Percentiles rank a stretch among this genome's conserved stretches.
phyloP scores from a whole-genome alignment of 495 filamentous ascomycete species.

The Pyronema domesticum region DNA sequence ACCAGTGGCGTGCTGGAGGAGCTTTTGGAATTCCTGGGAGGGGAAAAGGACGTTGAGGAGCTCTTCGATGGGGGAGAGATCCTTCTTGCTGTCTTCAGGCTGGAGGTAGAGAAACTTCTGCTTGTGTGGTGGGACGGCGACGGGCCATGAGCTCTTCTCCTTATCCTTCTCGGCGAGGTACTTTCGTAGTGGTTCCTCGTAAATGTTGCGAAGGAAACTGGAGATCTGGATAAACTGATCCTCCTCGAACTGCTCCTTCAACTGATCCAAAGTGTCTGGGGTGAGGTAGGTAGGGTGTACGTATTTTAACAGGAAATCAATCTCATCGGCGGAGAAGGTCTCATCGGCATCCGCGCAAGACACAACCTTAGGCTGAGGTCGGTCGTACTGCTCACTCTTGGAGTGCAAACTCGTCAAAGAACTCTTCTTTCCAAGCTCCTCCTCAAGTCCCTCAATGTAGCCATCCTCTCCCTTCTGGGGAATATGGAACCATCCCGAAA shows the following conservation, averaged over 20 bases:
- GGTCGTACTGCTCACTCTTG: constrained; percentile 72
- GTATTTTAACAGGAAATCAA: constrained; percentile 76
- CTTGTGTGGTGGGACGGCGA: constrained; percentile 83
- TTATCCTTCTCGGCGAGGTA: constrained; percentile 52
- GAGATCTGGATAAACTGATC: constrained; percentile 66
- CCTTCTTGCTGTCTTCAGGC: constrained; percentile 18
- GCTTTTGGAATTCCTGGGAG: constrained; percentile 72
- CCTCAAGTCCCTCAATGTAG: constrained; percentile 73
- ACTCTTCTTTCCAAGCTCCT: constrained; percentile 69
- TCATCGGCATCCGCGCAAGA: constrained; percentile 30
- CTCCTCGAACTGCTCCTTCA: constrained; percentile 59
- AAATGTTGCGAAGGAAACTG: constrained; percentile 59
- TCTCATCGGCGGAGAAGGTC: constrained; percentile 50
- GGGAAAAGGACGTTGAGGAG: constrained; percentile 64
- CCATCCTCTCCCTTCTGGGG: constrained; percentile 92
- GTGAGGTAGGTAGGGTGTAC: constrained; percentile 82
- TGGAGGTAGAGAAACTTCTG: constrained; percentile 78
- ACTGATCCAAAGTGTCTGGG: constrained; percentile 71
- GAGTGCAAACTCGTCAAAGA: constrained; percentile 80
- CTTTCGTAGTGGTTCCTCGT: constrained; percentile 44
- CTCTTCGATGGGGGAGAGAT: constrained; percentile 42
- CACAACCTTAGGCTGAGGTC: constrained; percentile 46
- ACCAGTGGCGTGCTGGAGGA: constrained; percentile 66
- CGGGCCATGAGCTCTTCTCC: constrained; percentile 38
- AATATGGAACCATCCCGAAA: constrained; percentile 99